Conservation (phyloP, 73 alveolate genomes). For the Symbiodinium pilosum region DNA sequence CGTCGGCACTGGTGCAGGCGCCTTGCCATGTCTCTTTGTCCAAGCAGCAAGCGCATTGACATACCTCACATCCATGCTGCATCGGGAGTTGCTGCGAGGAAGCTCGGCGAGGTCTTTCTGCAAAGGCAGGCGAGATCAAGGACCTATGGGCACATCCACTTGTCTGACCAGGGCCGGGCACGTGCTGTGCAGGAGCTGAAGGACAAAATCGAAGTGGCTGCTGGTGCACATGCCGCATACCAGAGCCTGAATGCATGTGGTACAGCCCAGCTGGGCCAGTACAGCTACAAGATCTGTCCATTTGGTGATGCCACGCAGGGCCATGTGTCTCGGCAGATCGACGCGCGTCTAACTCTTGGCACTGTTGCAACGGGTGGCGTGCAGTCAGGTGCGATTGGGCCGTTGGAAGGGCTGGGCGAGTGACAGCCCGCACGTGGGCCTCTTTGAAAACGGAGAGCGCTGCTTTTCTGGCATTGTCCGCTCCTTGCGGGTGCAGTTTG, state of each 20-base stretch:
- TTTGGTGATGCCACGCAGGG: constrained; percentile 78
- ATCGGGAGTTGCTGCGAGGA: too few relatives aligned
- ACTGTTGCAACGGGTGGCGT: neutral
- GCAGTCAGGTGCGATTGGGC: constrained; percentile 37
- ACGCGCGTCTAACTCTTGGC: neutral
- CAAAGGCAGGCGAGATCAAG: neutral
- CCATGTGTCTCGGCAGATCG: constrained; percentile 13
- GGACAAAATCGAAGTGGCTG: constrained; percentile 1
- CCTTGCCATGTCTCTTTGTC: neutral
- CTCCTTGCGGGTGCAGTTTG: constrained; percentile 51
- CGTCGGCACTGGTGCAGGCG: constrained; percentile 28
- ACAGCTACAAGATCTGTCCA: constrained; percentile 76
- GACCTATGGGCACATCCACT: neutral
- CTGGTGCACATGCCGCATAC: constrained; percentile 61
- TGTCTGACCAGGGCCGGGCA: neutral
- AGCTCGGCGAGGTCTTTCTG: constrained; percentile 18
- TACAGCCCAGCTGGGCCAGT: constrained; percentile 30
- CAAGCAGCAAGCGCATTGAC: neutral
- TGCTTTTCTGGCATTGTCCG: constrained; percentile 86
- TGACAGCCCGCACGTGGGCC: constrained; percentile 30
- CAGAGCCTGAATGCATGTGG: constrained; percentile 33
- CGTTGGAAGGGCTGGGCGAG: constrained; percentile 77
- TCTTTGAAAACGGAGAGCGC: constrained; percentile 71
- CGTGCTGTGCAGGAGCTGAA: neutral
- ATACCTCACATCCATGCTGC: too few relatives aligned